These are phyloP conservation scores for Periconia sp. DNA, from an alignment of 2,329 filamentous ascomycete genomes.

Conservation along the genomic window DNA sequence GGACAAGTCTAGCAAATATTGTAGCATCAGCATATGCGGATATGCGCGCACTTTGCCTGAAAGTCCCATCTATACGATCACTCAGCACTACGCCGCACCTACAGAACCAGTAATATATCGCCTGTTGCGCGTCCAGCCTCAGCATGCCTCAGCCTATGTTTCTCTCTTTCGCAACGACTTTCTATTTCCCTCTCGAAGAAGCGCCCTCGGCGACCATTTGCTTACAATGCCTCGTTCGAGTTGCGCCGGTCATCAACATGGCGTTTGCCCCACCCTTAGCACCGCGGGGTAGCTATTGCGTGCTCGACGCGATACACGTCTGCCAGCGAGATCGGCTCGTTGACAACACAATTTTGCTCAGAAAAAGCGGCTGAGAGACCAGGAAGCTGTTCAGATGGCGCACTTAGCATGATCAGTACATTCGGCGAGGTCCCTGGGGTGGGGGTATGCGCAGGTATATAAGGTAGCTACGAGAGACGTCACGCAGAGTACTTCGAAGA, in stretches of 20 bases:
- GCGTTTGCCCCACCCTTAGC: neutral
- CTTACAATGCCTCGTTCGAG: too few relatives aligned
- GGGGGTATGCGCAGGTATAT: constrained; percentile 2
- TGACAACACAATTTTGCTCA: constrained; percentile 4
- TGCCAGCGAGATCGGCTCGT: constrained; percentile 2
- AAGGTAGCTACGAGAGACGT: neutral
- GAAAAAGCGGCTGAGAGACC: constrained; percentile 1
- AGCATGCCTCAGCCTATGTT: too few relatives aligned
- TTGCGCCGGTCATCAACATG: neutral
- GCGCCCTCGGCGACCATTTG: too few relatives aligned
- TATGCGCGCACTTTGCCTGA: too few relatives aligned
- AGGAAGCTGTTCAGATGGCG: neutral
- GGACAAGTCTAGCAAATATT: too few relatives aligned
- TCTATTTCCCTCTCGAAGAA: too few relatives aligned
- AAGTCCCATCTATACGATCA: too few relatives aligned
- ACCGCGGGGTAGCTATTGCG: constrained; percentile 17
- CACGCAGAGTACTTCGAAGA: neutral
- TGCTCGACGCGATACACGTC: constrained; percentile 12
- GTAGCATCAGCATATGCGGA: too few relatives aligned
- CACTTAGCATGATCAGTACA: neutral
- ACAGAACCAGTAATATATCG: too few relatives aligned
- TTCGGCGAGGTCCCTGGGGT: constrained; percentile 9
- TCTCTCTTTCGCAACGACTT: too few relatives aligned
- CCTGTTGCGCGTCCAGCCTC: too few relatives aligned
- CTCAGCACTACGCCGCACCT: too few relatives aligned